These are phyloP conservation scores for Emergomyces orientalis DNA, from an alignment of 2,329 filamentous ascomycete genomes.

Conservation along the genomic window DNA sequence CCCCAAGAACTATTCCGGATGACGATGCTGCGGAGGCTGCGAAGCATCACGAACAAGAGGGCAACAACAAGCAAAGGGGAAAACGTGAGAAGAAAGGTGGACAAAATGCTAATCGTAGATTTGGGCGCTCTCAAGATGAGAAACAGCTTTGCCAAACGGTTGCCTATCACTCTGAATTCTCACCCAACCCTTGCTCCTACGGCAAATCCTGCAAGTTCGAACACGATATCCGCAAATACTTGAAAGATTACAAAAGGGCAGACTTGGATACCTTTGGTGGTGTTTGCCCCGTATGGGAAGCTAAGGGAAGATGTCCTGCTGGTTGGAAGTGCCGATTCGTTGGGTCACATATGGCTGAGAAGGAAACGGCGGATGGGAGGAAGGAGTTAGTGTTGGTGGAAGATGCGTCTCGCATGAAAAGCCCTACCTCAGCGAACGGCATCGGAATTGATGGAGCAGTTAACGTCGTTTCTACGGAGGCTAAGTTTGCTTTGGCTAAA, in stretches of 20 bases:
- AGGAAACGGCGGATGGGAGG: conserved; percentile 65
- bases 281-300: conserved; percentile 71
- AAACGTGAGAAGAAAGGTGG: conserved; percentile 50
- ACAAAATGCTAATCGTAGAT: conserved; percentile 75
- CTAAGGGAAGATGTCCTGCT: conserved; percentile 63
- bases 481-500: conserved; percentile 66
- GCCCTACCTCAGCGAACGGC: conserved; percentile 23
- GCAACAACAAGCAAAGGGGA: conserved; percentile 29
- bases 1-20: conserved; percentile 33
- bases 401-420: conserved; percentile 41
- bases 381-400: conserved; percentile 65
- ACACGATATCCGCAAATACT: conserved; percentile 78
- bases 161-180: conserved; percentile 66
- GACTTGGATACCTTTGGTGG: conserved; percentile 69
- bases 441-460: conserved; percentile 51
- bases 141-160: conserved; percentile 69
- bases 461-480: conserved; percentile 60
- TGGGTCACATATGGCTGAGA: conserved; percentile 73
- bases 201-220: conserved; percentile 72
- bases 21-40: conserved; percentile 54
- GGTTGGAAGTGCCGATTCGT: conserved; percentile 96
- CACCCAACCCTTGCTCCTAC: conserved; percentile 62
- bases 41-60: conserved; percentile 32
- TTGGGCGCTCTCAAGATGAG: conserved; percentile 69
- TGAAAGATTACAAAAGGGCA: conserved; percentile 68